A percentile compares a stretch with the other conserved stretches of the same genome.
Evolutionary conservation across 192 early-diverging fungal genomes (phyloP).

Genomic region (Backusella mclennaniae): DNA sequence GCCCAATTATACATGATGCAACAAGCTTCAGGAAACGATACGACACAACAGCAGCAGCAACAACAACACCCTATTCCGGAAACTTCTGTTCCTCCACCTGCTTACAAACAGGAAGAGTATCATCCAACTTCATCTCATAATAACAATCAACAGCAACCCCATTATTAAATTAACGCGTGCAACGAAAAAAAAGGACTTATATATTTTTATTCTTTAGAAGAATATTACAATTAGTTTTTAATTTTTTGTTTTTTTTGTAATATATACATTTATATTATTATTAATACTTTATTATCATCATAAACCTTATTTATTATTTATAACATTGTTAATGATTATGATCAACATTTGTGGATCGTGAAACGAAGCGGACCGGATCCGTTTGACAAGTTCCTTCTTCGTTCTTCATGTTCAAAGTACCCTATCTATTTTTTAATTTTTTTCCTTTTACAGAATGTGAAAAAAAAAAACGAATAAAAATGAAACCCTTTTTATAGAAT

Average conservation of each 20-base stretch:
- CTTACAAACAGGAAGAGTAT: conserved; percentile 3
- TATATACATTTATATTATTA: neutral
- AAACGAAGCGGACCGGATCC: neutral
- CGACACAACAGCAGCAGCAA: neutral
- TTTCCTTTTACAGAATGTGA: conserved; percentile 1
- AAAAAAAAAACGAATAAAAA: neutral
- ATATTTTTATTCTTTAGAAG: neutral
- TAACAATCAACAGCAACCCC: neutral
- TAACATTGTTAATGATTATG: conserved; percentile 2
- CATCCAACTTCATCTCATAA: neutral
- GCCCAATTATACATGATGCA: conserved; percentile 26
- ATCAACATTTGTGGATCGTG: neutral
- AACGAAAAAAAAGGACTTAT: neutral
- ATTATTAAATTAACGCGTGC: neutral
- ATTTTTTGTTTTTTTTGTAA: conserved; percentile 6
- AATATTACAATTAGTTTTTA: conserved; percentile 8
- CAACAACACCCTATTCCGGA: neutral
- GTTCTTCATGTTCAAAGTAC: neutral
- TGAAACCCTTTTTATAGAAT: neutral
- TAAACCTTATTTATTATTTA: neutral
- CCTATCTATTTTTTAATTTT: neutral
- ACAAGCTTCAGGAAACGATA: neutral
- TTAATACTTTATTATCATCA: neutral
- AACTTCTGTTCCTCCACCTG: neutral
- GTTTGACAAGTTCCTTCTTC: neutral